Conservation (phyloP, 2,329 filamentous ascomycete species). For the Fusarium illudens region DNA sequence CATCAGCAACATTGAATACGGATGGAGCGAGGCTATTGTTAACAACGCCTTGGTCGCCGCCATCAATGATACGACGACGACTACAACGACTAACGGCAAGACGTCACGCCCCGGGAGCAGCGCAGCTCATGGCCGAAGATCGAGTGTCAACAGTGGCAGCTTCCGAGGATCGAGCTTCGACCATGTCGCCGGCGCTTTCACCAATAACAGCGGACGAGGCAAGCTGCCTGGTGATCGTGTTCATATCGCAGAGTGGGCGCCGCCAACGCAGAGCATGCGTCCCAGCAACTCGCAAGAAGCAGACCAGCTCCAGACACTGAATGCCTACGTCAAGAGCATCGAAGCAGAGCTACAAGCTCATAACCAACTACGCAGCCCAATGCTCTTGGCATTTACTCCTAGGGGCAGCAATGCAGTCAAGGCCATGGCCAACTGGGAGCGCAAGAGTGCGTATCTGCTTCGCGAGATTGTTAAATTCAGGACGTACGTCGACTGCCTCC, state of each 20-base stretch:
- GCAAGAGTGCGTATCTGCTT: conserved; percentile 90
- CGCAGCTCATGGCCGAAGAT: conserved; percentile 51
- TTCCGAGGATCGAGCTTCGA: conserved; percentile 69
- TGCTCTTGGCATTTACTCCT: conserved; percentile 89
- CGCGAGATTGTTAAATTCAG: conserved; percentile 96
- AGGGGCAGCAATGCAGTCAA: conserved; percentile 81
- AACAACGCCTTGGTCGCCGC: conserved; percentile 64
- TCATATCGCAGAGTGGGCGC: conserved; percentile 85
- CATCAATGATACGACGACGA: conserved; percentile 58
- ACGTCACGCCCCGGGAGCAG: conserved; percentile 62
- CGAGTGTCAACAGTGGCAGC: conserved; percentile 61
- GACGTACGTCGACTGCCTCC: conserved; percentile 89
- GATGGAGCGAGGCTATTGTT: conserved; percentile 89
- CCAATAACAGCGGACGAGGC: conserved; percentile 57
- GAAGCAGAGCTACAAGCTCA: conserved; percentile 87
- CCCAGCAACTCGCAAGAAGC: conserved; percentile 79
- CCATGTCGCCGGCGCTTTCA: conserved; percentile 61
- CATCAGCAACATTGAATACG: conserved; percentile 96
- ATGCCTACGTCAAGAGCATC: conserved; percentile 82
- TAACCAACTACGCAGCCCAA: conserved; percentile 85
- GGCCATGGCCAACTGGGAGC: conserved; percentile 97
- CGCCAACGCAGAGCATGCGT: conserved; percentile 90
- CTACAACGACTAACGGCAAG: conserved; percentile 45
- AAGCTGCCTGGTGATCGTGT: conserved; percentile 87
- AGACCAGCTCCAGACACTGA: conserved; percentile 80